These are phyloP conservation scores for Friedmanniomyces simplex DNA, from an alignment of 495 filamentous ascomycete genomes.

Conservation along the genomic window DNA sequence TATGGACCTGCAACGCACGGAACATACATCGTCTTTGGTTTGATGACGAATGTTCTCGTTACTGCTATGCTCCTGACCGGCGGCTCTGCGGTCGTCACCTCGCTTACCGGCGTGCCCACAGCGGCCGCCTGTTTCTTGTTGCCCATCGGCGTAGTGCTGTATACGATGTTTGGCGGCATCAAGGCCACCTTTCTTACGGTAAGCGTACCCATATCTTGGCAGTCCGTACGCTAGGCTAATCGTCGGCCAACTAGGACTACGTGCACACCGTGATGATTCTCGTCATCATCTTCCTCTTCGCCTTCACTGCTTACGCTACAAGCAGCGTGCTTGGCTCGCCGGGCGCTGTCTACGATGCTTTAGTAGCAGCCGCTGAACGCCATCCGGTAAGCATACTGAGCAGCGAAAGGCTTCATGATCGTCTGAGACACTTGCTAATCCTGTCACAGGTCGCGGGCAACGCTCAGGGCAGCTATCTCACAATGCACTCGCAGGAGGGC, in stretches of 20 bases:
- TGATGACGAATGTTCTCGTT: constrained; percentile 44
- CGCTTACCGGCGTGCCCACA: constrained; percentile 76
- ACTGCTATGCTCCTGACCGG: constrained; percentile 91
- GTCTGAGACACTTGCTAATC: no score
- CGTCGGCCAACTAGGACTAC: constrained; percentile 30
- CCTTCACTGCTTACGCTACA: constrained; percentile 75
- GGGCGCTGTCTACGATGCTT: constrained; percentile 65
- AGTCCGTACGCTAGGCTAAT: background rate
- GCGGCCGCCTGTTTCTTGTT: constrained; percentile 85
- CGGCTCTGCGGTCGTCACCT: constrained; percentile 74
- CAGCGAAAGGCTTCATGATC: no score
- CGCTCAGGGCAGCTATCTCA: constrained; percentile 74
- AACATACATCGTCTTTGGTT: constrained; percentile 31
- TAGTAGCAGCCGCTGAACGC: constrained; percentile 54
- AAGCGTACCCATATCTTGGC: background rate
- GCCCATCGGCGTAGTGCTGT: constrained; percentile 67
- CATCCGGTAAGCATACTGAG: constrained; percentile 54
- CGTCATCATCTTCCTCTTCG: constrained; percentile 83
- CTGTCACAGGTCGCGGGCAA: constrained; percentile 45
- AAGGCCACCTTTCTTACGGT: constrained; percentile 63
- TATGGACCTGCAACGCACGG: constrained; percentile 42
- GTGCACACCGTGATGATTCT: constrained; percentile 82
- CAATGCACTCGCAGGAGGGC: constrained; percentile 78
- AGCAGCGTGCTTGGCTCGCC: constrained; percentile 70
- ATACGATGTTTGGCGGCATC: constrained; percentile 64